Percentiles rank a stretch among this genome's conserved stretches.
Evolutionary conservation across 75 land plant species (phyloP).

Genomic region (Gnetum montanum): DNA sequence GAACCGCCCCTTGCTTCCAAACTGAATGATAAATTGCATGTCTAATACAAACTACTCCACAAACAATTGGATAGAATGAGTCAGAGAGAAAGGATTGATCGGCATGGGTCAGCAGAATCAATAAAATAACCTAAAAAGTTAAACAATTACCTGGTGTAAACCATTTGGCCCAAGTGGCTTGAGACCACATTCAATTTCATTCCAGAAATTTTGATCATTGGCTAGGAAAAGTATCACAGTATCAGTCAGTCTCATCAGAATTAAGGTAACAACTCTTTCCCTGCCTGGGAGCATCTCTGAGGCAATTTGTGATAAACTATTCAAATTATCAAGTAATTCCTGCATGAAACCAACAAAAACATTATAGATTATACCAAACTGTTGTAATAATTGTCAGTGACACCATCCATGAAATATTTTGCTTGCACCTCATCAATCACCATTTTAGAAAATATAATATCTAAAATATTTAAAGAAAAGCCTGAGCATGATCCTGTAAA

Average conservation of each 20-base stretch:
- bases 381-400: no score
- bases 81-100: not conserved
- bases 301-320: slow-evolving; percentile 52
- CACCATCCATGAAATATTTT: no score
- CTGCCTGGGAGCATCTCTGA: slow-evolving; percentile 83
- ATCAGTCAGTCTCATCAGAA: slow-evolving; percentile 85
- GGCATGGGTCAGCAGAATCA: no score
- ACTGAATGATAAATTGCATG: slow-evolving; percentile 84
- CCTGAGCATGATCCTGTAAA: no score
- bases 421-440: no score
- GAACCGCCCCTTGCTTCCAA: slow-evolving; percentile 75
- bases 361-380: no score
- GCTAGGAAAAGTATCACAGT: slow-evolving; percentile 83
- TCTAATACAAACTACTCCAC: slow-evolving; percentile 79
- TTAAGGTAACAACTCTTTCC: slow-evolving; percentile 74
- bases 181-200: slow-evolving; percentile 76
- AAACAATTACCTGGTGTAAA: slow-evolving; percentile 94
- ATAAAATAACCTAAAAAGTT: no score
- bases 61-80: not conserved
- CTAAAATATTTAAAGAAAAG: no score
- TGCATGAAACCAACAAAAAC: slow-evolving; percentile 22
- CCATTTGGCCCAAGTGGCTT: slow-evolving; percentile 71
- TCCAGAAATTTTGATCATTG: slow-evolving; percentile 89
- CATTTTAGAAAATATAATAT: no score
- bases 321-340: slow-evolving; percentile 76